phyloP scores from a whole-genome alignment of 306 rosid genomes.

The Rubus idaeus region DNA sequence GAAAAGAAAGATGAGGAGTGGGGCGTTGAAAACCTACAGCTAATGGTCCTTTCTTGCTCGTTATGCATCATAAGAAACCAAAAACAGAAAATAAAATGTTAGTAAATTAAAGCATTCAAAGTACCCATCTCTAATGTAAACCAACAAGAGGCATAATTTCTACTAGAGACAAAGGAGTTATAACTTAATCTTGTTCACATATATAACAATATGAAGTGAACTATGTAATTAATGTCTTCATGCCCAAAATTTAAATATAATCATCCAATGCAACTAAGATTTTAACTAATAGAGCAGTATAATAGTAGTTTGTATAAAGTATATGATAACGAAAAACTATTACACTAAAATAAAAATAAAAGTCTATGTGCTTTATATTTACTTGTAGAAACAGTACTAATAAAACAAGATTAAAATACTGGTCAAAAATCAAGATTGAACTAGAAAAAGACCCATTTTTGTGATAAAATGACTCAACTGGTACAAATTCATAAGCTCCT shows the following conservation, averaged over 20 bases:
- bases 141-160: background rate
- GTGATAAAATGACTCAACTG: conserved; percentile 79
- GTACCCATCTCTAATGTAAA: background rate
- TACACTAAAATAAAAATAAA: background rate
- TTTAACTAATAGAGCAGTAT: background rate
- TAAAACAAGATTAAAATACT: background rate
- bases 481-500: conserved; percentile 55
- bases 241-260: background rate
- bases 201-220: background rate
- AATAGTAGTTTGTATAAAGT: background rate
- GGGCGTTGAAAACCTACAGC: background rate
- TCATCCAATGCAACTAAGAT: background rate
- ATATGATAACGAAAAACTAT: background rate
- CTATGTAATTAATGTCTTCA: background rate
- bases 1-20: background rate
- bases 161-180: background rate
- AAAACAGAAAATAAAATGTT: background rate
- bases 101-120: background rate
- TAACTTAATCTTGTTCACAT: background rate
- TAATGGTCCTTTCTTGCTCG: background rate
- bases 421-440: conserved; percentile 1
- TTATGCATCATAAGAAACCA: conserved; percentile 2
- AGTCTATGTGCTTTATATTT: background rate
- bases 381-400: background rate
- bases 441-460: conserved; percentile 61